These are phyloP conservation scores for Wallacemonas sp. DNA, from an alignment of 208 protist species.

Conservation along the genomic window DNA sequence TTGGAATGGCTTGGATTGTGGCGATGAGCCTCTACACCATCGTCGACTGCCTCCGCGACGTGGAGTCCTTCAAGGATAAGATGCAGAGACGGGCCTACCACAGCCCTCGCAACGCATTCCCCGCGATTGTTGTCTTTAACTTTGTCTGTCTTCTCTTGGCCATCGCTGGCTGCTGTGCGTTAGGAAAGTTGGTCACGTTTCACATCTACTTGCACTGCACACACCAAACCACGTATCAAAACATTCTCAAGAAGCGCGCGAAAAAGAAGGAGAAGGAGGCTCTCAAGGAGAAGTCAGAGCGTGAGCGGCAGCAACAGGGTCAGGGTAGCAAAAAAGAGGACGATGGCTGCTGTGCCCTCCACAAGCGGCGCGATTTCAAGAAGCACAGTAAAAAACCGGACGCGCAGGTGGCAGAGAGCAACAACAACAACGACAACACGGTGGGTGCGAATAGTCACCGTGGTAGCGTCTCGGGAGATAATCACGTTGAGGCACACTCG, in stretches of 20 bases:
- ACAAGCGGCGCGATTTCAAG: conserved; percentile 77
- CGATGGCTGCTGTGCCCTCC: conserved; percentile 27
- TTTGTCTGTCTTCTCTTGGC: conserved; percentile 46
- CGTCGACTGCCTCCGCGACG: conserved; percentile 38
- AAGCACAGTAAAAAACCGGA: conserved; percentile 31
- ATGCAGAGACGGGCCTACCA: conserved; percentile 53
- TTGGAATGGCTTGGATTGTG: conserved; percentile 59
- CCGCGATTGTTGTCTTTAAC: conserved; percentile 61
- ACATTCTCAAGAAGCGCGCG: conserved; percentile 72
- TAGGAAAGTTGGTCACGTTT: conserved; percentile 78
- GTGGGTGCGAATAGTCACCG: background rate
- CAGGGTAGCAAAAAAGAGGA: conserved; percentile 3
- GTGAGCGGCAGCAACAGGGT: background rate
- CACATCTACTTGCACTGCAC: conserved; percentile 68
- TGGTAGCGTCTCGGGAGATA: background rate
- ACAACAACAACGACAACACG: background rate
- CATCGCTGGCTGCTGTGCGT: conserved; percentile 27
- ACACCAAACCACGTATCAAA: conserved; percentile 70
- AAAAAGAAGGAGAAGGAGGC: conserved; percentile 40
- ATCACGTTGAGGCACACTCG: background rate
- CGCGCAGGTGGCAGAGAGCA: background rate
- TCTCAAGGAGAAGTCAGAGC: conserved; percentile 11
- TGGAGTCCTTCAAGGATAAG: conserved; percentile 34
- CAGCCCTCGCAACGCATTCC: conserved; percentile 38
- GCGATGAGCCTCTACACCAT: conserved; percentile 69